Base-by-base conservation (phyloP, 176 grass and related monocot genomes). In the Paspalum notatum region DNA sequence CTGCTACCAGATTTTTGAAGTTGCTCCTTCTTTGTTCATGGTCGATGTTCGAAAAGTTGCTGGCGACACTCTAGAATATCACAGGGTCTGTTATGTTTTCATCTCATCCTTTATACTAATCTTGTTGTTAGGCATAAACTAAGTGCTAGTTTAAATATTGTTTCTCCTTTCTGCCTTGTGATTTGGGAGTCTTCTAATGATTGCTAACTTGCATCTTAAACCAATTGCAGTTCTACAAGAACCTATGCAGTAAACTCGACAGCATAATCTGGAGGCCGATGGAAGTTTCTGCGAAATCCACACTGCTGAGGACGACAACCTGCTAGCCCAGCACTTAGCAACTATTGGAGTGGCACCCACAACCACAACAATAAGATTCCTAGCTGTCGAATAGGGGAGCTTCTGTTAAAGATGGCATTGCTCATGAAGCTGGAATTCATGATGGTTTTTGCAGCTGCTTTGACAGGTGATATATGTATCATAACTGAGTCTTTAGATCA, bases 1-100 rank as follows among this genome's bases (percentile, higher is more conserved):
- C 67, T 77, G 15, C 70, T 67, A 21, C 47, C 90, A 95, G 96
- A 80, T 99, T 72, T 99, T 91, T 86, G 92, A 95, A 95, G 92
- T 99, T 64, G 96, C 90, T 38, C 89, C 96, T 79, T 91, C 93
- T 68, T 82, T 99, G 41, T 99, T 93, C 85, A 99, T 99, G 96
- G 85, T 92, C 20, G 90, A 99, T 93, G 96, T 95, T 86, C 88
- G 93, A 68, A 99, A 99, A 84, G 92, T 90, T 47, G 84, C 96
- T 38, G 96, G 96, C 66, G 96, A 95, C 62, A 90, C 96, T 61
- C 78, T 95, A 63, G 96, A 99, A 86, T 99, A 99, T 62, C 96
- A 99, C 85, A 95, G 66, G 93, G 93, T 99, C 22, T 66, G 79
- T 88, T 81, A 2, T 59, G 70, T 82, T 25, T 11, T n/a, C 54